Evolutionary conservation across 139 green algal genomes (phyloP).

Genomic region (Chlorokybus atmophyticus): DNA sequence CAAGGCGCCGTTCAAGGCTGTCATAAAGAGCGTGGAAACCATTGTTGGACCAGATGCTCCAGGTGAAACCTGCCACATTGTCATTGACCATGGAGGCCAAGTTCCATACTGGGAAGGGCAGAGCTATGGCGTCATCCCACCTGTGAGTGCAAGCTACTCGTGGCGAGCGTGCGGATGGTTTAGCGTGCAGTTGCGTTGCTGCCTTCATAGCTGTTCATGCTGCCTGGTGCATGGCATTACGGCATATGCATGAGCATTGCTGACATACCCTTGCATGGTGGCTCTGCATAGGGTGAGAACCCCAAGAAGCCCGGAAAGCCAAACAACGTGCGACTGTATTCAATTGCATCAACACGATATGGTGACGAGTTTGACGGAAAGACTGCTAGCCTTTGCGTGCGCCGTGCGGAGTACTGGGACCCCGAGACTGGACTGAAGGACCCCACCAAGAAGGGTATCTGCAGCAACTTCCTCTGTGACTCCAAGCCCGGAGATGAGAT

Average conservation of each 20-base stretch:
- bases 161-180: too few relatives aligned
- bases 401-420: conserved; percentile 79
- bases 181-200: too few relatives aligned
- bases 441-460: conserved; percentile 94
- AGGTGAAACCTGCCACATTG: conserved; percentile 92
- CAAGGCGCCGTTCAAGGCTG: conserved; percentile 82
- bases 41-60: conserved; percentile 92
- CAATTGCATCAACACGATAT: conserved; percentile 91
- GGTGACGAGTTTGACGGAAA: conserved; percentile 89
- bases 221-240: neutral
- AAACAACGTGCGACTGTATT: conserved; percentile 85
- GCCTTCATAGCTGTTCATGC: too few relatives aligned
- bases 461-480: conserved; percentile 98
- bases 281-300: conserved; percentile 19
- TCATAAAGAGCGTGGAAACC: conserved; percentile 74
- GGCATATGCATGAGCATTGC: neutral
- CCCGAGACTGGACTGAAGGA: conserved; percentile 79
- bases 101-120: conserved; percentile 97
- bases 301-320: conserved; percentile 24
- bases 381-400: conserved; percentile 90
- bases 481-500: conserved; percentile 78
- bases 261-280: too few relatives aligned
- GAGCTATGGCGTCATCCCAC: conserved; percentile 95
- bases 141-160: too few relatives aligned
- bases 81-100: conserved; percentile 86